Base-by-base conservation (phyloP, 163 green algal genomes). In the Chlorella variabilis region DNA sequence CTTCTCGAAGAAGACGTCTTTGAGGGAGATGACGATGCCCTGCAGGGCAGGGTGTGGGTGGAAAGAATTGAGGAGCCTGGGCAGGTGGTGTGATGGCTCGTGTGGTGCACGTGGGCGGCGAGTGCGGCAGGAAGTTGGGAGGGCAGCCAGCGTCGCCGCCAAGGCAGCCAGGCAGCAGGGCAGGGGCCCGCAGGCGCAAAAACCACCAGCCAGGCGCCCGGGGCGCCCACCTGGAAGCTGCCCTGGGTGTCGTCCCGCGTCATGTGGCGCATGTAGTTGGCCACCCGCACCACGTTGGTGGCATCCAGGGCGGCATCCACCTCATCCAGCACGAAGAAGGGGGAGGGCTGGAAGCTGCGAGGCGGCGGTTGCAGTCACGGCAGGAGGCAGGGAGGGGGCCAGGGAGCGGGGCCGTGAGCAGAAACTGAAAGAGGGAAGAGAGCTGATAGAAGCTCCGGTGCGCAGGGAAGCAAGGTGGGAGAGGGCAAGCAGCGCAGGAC, bases 321-420 rank as follows among this genome's bases (percentile, higher is more conserved):
- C 91, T 99, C 97, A 87, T 99, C 97, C 66, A 99, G 91, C 58
- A 99, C 95, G 83, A 99, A 99, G 84, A 99, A 99, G 29, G 96
- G 96, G 4, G 93, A 97, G 4, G 95, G 94, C 41, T 95, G 90
- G 90, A 93, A 97, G 58, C 84, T 86, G 78, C 82, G 58, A 25
- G 73, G 38, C 1, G 15, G 36, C 1, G 21, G 8, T 6, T 21
- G 38, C 23, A 38, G 38, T 21, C 20, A 27, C 21, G 5, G 33
- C 13, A 3, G 6, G 2, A 27, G 31, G n/a, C 17, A 71, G 63
- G 36, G 33, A 15, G 33, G 15, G 11, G 8, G 17, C 9, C 18
- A 15, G 62, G 62, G 33, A 17, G 62, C 8, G 4, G 61, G 11
- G 15, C 5, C 25, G 29, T 2, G 25, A 42, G 31, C 31, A 27